These are phyloP conservation scores for Microcyclosporella mali DNA, from an alignment of 2,329 filamentous ascomycete species.

Conservation along the genomic window DNA sequence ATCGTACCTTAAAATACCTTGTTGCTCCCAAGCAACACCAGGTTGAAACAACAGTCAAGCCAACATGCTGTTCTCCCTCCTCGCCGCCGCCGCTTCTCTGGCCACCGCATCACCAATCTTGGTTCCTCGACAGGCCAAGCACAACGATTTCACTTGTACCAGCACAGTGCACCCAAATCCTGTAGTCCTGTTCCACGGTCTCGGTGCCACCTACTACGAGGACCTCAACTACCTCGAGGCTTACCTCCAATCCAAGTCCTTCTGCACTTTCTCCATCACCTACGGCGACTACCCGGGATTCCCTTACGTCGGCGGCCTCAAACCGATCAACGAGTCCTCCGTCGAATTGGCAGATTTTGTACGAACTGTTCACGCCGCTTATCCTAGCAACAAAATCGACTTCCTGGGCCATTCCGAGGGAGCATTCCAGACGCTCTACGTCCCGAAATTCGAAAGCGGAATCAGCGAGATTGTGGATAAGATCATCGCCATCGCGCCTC, in stretches of 20 bases:
- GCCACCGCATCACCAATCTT: not conserved
- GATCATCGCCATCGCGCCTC: slow-evolving; percentile 21
- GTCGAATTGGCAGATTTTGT: slow-evolving; percentile 19
- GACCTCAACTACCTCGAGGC: slow-evolving; percentile 21
- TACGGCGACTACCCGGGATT: slow-evolving; percentile 18
- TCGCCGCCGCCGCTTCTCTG: too few species aligned
- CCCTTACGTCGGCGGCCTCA: slow-evolving; percentile 19
- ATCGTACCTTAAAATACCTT: too few species aligned
- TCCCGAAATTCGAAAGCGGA: slow-evolving; percentile 17
- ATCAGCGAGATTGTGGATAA: slow-evolving; percentile 14
- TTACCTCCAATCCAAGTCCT: slow-evolving; percentile 16
- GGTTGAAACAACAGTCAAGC: too few species aligned
- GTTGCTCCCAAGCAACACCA: too few species aligned
- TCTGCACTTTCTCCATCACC: slow-evolving; percentile 23
- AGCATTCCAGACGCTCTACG: slow-evolving; percentile 21
- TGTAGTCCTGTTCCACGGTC: slow-evolving; percentile 21
- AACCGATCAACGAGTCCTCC: slow-evolving; percentile 16
- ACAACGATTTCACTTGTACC: slow-evolving; percentile 21
- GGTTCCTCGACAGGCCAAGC: not conserved
- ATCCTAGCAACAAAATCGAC: slow-evolving; percentile 17
- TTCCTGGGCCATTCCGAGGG: slow-evolving; percentile 23
- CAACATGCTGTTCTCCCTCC: too few species aligned
- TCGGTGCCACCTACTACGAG: slow-evolving; percentile 24
- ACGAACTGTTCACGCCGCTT: slow-evolving; percentile 12
- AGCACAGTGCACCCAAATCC: slow-evolving; percentile 20